Base-by-base conservation (phyloP, 176 grass and related monocot genomes). In the Oryza rufipogon region DNA sequence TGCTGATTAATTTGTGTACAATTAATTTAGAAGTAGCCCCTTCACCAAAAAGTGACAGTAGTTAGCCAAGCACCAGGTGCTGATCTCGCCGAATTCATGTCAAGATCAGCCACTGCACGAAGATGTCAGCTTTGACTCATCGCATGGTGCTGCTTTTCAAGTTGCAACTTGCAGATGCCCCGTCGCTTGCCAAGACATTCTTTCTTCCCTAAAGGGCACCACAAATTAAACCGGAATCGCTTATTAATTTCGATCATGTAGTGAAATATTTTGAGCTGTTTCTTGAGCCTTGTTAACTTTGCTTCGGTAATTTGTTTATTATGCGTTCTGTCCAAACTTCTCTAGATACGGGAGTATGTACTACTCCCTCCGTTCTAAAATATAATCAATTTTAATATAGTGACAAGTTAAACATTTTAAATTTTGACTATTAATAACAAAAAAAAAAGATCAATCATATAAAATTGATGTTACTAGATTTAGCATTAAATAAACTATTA, bases 61-160 rank as follows among this genome's bases (percentile, higher is more conserved):
- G 66, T 25, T 48, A 48, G 13, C 54, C 79, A 48, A 48, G 71
- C 6, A 10, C 67, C 6, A 42, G 0, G 41, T 71, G 66, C 10
- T 70, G 34, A 66, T 34, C 46, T 56, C 49, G 20, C 36, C 2
- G 32, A 38, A 16, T 19, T 22, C 3, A 66, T 51, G n/a, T 52
- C 15, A 36, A 15, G 77, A 56, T 86, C 68, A 19, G 54, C 25
- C 70, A 30, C 34, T 26, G 11, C 48, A 58, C 38, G 67, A 81
- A 44, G 60, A 15, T 45, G 10, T 8, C 49, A 4, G 17, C 15
- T 19, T 22, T 42, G 66, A 38, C 9, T 19, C 36, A 36, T 76
- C 19, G 14, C 38, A 26, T 2, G 67, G 5, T 56, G 61, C 52
- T 46, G 44, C 49, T 58, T 58, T 58, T 56, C 52, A 56, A 56